These are phyloP conservation scores for Fraxinus platypoda DNA, from an alignment of 305 asterid genomes.

Conservation along the genomic window DNA sequence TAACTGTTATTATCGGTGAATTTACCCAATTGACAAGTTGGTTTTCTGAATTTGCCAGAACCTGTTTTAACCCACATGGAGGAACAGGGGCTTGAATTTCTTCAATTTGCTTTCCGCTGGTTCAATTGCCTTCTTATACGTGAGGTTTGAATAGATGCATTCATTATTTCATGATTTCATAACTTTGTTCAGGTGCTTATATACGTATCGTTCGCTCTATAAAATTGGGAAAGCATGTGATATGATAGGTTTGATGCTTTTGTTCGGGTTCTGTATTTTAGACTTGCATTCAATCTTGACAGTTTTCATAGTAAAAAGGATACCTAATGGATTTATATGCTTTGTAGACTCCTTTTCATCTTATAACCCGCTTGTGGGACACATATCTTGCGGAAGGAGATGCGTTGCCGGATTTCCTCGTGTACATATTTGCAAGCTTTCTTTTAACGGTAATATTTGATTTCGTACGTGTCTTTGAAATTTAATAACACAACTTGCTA, in stretches of 20 bases:
- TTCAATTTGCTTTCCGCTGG: slow-evolving; percentile 99
- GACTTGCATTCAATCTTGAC: not conserved
- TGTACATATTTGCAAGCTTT: slow-evolving; percentile 92
- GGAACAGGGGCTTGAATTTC: slow-evolving; percentile 97
- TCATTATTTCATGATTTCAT: not conserved
- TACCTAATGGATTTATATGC: slow-evolving; percentile 1
- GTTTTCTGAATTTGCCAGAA: slow-evolving; percentile 40
- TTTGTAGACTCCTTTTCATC: slow-evolving; percentile 74
- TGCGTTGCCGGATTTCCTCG: slow-evolving; percentile 87
- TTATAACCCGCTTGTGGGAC: slow-evolving; percentile 91
- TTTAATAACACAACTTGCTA: not conserved
- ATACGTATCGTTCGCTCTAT: not conserved
- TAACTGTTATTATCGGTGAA: not conserved
- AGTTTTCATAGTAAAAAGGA: not conserved
- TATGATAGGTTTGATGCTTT: not conserved
- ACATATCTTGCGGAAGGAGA: slow-evolving; percentile 99
- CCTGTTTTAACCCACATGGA: slow-evolving; percentile 88
- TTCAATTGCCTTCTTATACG: slow-evolving; percentile 96
- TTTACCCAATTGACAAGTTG: slow-evolving; percentile 9
- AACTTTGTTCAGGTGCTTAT: not conserved
- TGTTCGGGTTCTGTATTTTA: not conserved
- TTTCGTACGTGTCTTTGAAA: not conserved
- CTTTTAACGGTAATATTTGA: slow-evolving; percentile 60
- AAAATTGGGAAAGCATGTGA: not conserved
- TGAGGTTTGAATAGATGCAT: slow-evolving; percentile 53